phyloP scores from a whole-genome alignment of 148 eudicot genomes.

The Hydrangea macrophylla region DNA sequence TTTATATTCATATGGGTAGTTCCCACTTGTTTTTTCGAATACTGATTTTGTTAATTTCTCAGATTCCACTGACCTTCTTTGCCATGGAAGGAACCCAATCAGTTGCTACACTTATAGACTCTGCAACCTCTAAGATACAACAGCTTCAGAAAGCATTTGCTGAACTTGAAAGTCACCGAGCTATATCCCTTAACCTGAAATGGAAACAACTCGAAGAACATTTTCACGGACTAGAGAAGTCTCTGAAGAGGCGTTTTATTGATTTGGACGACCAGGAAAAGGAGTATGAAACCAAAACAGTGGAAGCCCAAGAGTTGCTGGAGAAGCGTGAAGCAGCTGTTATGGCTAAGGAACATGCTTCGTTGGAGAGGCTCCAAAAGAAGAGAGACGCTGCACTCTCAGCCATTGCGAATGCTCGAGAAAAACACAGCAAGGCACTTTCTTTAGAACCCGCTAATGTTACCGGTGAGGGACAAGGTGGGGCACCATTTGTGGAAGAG shows the following conservation, averaged over 20 bases:
- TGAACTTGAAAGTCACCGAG: conserved; percentile 94
- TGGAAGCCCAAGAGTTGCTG: conserved; percentile 53
- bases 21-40: too few species aligned
- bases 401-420: conserved; percentile 67
- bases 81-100: conserved; percentile 77
- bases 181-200: conserved; percentile 82
- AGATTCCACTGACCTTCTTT: conserved; percentile 27
- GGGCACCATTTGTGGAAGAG: conserved; percentile 34
- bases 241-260: conserved; percentile 91
- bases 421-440: conserved; percentile 57
- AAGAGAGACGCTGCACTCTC: conserved; percentile 93
- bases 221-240: conserved; percentile 93
- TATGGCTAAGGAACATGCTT: conserved; percentile 75
- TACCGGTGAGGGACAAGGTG: conserved; percentile 35
- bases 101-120: conserved; percentile 66
- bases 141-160: conserved; percentile 99
- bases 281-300: conserved; percentile 70
- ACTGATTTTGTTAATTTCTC: too few species aligned
- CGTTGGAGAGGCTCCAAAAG: conserved; percentile 79
- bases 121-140: conserved; percentile 90
- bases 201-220: conserved; percentile 99
- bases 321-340: conserved; percentile 83
- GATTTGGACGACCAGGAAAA: conserved; percentile 97
- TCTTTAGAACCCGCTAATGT: conserved; percentile 32
- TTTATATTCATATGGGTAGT: too few species aligned